Conservation (phyloP, 768 basidiomycete species). For the Boletales sp. region DNA sequence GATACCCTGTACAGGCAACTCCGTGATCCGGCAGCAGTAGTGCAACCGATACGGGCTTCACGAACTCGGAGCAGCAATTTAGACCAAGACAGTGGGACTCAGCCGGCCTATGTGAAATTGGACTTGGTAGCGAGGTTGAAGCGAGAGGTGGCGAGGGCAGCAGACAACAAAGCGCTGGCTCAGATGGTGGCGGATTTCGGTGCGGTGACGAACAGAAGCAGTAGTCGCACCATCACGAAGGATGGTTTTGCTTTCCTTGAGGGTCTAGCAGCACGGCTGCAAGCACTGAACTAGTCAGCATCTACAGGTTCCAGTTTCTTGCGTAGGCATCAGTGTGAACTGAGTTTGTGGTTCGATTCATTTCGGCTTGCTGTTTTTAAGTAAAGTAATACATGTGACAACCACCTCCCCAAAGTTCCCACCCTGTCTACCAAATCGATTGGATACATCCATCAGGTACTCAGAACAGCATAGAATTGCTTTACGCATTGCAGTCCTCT, state of each 20-base stretch:
- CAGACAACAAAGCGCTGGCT: slow-evolving; percentile 55
- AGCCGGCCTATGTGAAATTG: slow-evolving; percentile 53
- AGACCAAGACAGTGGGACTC: slow-evolving; percentile 36
- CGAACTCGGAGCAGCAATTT: slow-evolving; percentile 39
- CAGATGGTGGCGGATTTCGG: slow-evolving; percentile 69
- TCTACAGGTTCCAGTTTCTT: background rate
- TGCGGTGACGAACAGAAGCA: slow-evolving; percentile 62
- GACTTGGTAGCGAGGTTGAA: slow-evolving; percentile 57
- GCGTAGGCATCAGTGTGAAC: background rate
- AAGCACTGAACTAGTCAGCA: slow-evolving; percentile 19
- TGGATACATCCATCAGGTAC: too few species aligned
- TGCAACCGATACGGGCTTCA: slow-evolving; percentile 48
- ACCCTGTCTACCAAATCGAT: too few species aligned
- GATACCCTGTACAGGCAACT: slow-evolving; percentile 70
- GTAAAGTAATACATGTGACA: too few species aligned
- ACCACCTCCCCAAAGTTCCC: too few species aligned
- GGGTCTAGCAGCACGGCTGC: slow-evolving; percentile 53
- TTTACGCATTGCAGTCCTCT: too few species aligned
- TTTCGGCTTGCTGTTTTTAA: too few species aligned
- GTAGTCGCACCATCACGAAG: slow-evolving; percentile 71
- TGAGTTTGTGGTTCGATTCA: background rate
- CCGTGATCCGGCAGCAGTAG: slow-evolving; percentile 60
- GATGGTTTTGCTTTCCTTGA: slow-evolving; percentile 71
- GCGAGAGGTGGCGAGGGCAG: slow-evolving; percentile 48
- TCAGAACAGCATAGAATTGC: too few species aligned